Base-by-base conservation (phyloP, 306 rosid species). In the Delonix regia region DNA sequence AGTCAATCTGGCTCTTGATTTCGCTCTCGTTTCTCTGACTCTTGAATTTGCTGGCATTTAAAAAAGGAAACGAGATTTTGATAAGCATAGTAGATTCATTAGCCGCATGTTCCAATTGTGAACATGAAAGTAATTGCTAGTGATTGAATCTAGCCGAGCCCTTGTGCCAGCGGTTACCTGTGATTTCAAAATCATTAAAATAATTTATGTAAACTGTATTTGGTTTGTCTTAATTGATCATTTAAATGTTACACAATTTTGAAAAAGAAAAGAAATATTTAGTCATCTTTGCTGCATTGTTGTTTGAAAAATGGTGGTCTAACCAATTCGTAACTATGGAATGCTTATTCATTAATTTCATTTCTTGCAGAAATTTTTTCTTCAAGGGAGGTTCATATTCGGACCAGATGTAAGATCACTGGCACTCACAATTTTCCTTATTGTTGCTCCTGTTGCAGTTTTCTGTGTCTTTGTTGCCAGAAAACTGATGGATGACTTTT, bases 371-470 rank as follows among this genome's bases (percentile, higher is more conserved):
- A 95, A 89, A 86, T 95, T 95, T 81, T 87, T 95, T 44, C 91
- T 93, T 80, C 96, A 88, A 78, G 99, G 99, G n/a, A 95, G 93
- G 89, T 89, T 95, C 84, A 90, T 95, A 80, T 95, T 95, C 51
- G 99, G 99, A 76, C 99, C 99, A 25, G 99, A 95, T 89, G 97
- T 90, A 81, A 89, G 99, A 87, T 95, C 99, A 13, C 72, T 95
- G 91, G 89, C 78, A 41, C 84, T 95, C 85, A 95, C 99, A 51
- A 77, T 95, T 78, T 86, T 91, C 73, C 96, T 95, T 51, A 88
- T 95, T 48, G 94, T 95, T 83, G 98, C 92, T 62, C 99, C 99
- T 25, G 87, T 93, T 3, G 45, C 93, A 16, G 77, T 85, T 82
- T 95, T 95, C 96, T 95, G 99, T 78, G 81, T 86, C 84, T 93